Evolutionary conservation across 2,329 filamentous ascomycete species (phyloP).

Genomic region (Phoma sp.): DNA sequence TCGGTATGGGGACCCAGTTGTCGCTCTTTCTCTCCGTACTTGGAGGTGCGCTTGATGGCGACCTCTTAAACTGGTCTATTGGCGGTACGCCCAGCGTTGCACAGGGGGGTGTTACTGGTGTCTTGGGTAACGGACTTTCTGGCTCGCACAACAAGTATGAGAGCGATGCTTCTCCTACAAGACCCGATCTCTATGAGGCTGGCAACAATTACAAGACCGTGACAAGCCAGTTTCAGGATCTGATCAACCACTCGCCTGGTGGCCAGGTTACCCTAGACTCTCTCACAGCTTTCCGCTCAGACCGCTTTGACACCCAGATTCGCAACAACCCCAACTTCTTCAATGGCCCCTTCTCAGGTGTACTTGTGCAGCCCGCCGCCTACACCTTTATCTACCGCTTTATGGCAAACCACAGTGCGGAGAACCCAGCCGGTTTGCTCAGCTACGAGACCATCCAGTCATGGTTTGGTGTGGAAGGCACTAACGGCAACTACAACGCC

Average conservation of each 20-base stretch:
- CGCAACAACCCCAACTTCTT: slow-evolving; percentile 30
- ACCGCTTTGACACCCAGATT: slow-evolving; percentile 29
- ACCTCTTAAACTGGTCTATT: slow-evolving; percentile 29
- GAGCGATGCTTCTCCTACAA: slow-evolving; percentile 30
- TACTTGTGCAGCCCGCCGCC: slow-evolving; percentile 34
- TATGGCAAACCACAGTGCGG: slow-evolving; percentile 34
- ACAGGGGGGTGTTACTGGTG: slow-evolving; percentile 26
- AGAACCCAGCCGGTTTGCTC: slow-evolving; percentile 22
- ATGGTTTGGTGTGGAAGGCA: slow-evolving; percentile 31
- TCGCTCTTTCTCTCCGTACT: slow-evolving; percentile 26
- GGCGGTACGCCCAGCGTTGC: slow-evolving; percentile 30
- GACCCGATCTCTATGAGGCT: slow-evolving; percentile 29
- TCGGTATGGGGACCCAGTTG: slow-evolving; percentile 28
- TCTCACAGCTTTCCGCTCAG: slow-evolving; percentile 26
- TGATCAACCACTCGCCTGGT: slow-evolving; percentile 30
- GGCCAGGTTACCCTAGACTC: slow-evolving; percentile 30
- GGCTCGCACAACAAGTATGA: slow-evolving; percentile 37
- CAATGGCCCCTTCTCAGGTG: slow-evolving; percentile 30
- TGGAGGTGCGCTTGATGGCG: slow-evolving; percentile 28
- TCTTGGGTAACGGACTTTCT: slow-evolving; percentile 26
- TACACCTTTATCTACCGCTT: slow-evolving; percentile 37
- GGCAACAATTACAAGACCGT: slow-evolving; percentile 34
- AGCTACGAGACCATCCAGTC: slow-evolving; percentile 28
- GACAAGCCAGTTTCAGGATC: slow-evolving; percentile 26
- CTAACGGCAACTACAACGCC: slow-evolving; percentile 22